A percentile compares a stretch with the other conserved stretches of the same genome.
Conservation (phyloP, 495 filamentous ascomycete species). For the Hyaloscypha bicolor region DNA sequence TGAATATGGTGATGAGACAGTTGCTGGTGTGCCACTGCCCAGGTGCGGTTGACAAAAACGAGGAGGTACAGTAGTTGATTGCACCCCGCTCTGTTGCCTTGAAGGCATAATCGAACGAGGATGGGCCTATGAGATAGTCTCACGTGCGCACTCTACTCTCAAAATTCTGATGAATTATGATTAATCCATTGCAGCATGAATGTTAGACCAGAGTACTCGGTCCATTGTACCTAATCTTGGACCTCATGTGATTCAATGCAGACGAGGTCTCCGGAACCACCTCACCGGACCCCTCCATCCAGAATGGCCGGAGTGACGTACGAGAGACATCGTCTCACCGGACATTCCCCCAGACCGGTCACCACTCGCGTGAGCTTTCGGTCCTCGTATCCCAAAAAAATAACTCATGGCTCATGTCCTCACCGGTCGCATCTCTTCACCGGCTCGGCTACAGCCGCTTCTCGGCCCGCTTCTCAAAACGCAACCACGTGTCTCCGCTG, state of each 20-base stretch:
- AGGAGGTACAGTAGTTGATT: not conserved
- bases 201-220: too few relatives aligned
- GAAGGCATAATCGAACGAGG: not conserved
- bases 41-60: not conserved
- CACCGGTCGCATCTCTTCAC: not conserved
- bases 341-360: too few relatives aligned
- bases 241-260: too few relatives aligned
- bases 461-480: not conserved
- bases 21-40: slow-evolving; percentile 1
- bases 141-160: not conserved
- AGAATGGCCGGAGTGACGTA: not conserved
- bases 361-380: too few relatives aligned
- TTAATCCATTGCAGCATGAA: not conserved
- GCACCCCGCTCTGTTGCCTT: not conserved
- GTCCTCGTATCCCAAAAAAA: not conserved
- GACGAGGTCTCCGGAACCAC: too few relatives aligned
- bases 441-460: slow-evolving; percentile 10
- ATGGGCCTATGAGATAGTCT: not conserved
- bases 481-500: not conserved
- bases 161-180: not conserved
- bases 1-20: slow-evolving; percentile 10
- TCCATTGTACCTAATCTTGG: too few relatives aligned
- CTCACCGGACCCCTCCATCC: not conserved
- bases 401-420: not conserved
- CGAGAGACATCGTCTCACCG: not conserved